Conservation (phyloP, 768 basidiomycete genomes). For the Leccinum broughii region DNA sequence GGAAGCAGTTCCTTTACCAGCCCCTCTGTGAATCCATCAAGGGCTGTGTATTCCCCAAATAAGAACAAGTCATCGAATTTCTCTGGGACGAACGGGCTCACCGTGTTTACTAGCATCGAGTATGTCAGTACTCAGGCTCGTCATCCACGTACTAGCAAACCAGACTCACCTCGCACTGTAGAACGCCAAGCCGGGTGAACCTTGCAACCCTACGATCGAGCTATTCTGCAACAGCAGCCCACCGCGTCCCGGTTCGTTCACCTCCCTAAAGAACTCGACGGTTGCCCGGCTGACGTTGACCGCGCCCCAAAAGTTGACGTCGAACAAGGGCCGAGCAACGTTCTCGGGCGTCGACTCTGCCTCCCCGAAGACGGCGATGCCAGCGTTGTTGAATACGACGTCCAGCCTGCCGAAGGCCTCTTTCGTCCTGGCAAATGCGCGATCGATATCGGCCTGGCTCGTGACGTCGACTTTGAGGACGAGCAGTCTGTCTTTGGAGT, state of each 20-base stretch:
- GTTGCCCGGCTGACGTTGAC: conserved; percentile 29
- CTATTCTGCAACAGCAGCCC: conserved; percentile 10
- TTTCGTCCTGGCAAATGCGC: conserved; percentile 12
- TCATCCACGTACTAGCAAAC: background rate
- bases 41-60: background rate
- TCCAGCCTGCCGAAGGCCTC: conserved; percentile 17
- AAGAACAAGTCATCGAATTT: background rate
- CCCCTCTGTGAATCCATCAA: background rate
- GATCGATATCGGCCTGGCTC: conserved; percentile 11
- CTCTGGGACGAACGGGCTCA: background rate
- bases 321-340: conserved; percentile 23
- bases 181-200: background rate
- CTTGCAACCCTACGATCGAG: background rate
- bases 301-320: conserved; percentile 32
- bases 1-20: background rate
- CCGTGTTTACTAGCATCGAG: background rate
- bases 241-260: conserved; percentile 34
- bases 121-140: background rate
- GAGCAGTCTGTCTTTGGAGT: conserved; percentile 15
- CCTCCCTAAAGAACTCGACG: conserved; percentile 34
- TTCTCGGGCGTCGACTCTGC: conserved; percentile 23
- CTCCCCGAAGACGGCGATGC: conserved; percentile 20
- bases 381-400: conserved; percentile 26
- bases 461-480: conserved; percentile 16
- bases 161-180: background rate